A percentile compares a stretch with the other conserved stretches of the same genome.
Conservation (phyloP, 1,139 yeast species). For the Tardiomyces blankii region DNA sequence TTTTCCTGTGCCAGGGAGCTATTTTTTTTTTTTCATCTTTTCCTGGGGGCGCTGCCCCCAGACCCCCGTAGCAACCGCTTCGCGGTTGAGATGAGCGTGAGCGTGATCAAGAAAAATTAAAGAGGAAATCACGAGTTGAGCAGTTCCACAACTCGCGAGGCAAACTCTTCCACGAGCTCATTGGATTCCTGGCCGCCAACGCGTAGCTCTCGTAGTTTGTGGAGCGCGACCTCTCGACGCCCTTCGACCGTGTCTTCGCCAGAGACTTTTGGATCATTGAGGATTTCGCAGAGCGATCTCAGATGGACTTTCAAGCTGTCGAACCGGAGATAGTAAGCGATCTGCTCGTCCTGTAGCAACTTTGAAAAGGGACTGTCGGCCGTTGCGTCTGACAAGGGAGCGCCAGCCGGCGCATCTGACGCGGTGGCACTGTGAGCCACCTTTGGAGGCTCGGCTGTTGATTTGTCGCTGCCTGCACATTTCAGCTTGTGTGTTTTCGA, state of each 20-base stretch:
- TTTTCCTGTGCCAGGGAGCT: too few relatives aligned
- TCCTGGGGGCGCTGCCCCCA: too few relatives aligned
- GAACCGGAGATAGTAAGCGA: slow-evolving; percentile 34
- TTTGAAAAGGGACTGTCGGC: slow-evolving; percentile 8
- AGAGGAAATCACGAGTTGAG: neutral
- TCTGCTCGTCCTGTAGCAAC: slow-evolving; percentile 29
- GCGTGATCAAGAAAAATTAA: too few relatives aligned
- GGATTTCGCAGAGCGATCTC: slow-evolving; percentile 34
- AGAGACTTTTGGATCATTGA: slow-evolving; percentile 36
- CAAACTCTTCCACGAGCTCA: slow-evolving; percentile 54
- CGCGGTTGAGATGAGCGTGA: too few relatives aligned
- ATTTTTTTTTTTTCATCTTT: too few relatives aligned
- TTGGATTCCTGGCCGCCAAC: slow-evolving; percentile 55
- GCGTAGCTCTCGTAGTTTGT: slow-evolving; percentile 49
- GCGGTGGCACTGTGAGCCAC: neutral
- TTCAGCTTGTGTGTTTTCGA: slow-evolving; percentile 36
- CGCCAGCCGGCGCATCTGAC: neutral
- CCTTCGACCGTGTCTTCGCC: slow-evolving; percentile 36
- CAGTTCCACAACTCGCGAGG: slow-evolving; percentile 12
- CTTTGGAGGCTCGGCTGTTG: neutral
- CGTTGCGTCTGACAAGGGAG: slow-evolving; percentile 4
- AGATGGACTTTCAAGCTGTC: slow-evolving; percentile 46
- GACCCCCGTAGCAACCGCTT: too few relatives aligned
- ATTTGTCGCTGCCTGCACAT: slow-evolving; percentile 8
- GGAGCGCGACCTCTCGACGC: slow-evolving; percentile 44